phyloP scores from a whole-genome alignment of 495 filamentous ascomycete genomes.

The Podospora didyma region DNA sequence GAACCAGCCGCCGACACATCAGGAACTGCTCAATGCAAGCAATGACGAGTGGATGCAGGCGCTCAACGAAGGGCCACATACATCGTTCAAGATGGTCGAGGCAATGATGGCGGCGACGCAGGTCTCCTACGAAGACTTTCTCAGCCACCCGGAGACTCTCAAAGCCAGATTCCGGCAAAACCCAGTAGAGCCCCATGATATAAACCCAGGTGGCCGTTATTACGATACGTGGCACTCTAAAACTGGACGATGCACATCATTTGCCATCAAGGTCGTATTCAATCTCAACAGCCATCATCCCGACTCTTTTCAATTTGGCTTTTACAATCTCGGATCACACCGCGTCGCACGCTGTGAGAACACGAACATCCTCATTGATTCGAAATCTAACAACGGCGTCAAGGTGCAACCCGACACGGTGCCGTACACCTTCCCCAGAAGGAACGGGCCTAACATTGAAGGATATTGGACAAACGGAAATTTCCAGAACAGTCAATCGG shows the following conservation, averaged over 20 bases:
- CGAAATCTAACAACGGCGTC: not conserved
- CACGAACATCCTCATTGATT: not conserved
- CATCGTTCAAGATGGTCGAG: slow-evolving; percentile 2
- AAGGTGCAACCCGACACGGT: not conserved
- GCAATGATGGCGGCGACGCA: not conserved
- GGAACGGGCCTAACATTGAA: not conserved
- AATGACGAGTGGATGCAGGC: not conserved
- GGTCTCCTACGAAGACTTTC: not conserved
- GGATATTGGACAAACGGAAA: not conserved
- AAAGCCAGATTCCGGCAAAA: not conserved
- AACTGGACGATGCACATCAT: slow-evolving; percentile 1
- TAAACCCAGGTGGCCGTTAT: not conserved
- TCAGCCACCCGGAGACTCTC: not conserved
- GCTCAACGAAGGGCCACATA: not conserved
- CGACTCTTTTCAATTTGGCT: not conserved
- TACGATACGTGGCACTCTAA: not conserved
- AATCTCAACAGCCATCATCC: not conserved
- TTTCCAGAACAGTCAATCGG: not conserved
- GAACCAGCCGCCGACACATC: not conserved
- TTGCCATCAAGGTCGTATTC: not conserved
- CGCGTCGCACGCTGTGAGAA: not conserved
- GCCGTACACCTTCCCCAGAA: not conserved
- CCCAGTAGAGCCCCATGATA: not conserved
- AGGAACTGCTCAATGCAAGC: not conserved
- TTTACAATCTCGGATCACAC: not conserved